These are phyloP conservation scores for Apiospora rasikravindrae DNA, from an alignment of 2,329 filamentous ascomycete genomes.

Conservation along the genomic window DNA sequence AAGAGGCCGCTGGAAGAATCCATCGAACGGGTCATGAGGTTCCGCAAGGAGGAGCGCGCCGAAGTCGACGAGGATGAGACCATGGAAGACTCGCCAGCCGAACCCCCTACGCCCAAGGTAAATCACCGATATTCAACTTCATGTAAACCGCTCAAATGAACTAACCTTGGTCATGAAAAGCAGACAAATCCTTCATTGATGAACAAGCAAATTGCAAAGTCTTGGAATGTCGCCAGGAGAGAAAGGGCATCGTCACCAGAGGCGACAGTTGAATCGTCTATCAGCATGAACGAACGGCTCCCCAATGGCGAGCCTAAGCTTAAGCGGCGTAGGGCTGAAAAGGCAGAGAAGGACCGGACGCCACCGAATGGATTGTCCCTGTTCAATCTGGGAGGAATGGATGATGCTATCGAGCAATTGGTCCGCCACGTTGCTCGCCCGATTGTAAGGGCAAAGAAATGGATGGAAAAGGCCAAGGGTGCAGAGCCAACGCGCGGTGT, in stretches of 20 bases:
- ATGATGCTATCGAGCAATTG: constrained; percentile 64
- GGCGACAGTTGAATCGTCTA: constrained; percentile 33
- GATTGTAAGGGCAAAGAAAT: constrained; percentile 39
- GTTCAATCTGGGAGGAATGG: constrained; percentile 77
- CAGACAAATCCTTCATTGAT: constrained; percentile 38
- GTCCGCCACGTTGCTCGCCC: constrained; percentile 43
- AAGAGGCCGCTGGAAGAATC: constrained; percentile 84
- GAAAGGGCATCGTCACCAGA: constrained; percentile 26
- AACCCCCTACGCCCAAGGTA: constrained; percentile 31
- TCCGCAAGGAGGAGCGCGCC: constrained; percentile 69
- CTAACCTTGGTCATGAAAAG: not conserved
- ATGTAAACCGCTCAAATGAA: not conserved
- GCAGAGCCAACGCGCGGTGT: constrained; percentile 76
- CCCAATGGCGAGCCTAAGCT: constrained; percentile 68
- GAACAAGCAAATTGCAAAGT: constrained; percentile 49
- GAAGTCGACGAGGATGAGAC: constrained; percentile 38
- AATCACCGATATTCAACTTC: constrained; percentile 30
- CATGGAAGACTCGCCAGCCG: constrained; percentile 32
- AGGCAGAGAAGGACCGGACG: constrained; percentile 60
- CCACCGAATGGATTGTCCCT: constrained; percentile 72
- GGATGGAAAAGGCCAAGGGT: constrained; percentile 40
- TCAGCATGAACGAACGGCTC: constrained; percentile 53
- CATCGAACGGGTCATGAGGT: constrained; percentile 80
- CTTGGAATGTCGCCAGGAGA: constrained; percentile 42
- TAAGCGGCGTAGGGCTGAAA: constrained; percentile 66